Conservation (phyloP, 192 early-diverging fungal species). For the Backusella psychrophila region DNA sequence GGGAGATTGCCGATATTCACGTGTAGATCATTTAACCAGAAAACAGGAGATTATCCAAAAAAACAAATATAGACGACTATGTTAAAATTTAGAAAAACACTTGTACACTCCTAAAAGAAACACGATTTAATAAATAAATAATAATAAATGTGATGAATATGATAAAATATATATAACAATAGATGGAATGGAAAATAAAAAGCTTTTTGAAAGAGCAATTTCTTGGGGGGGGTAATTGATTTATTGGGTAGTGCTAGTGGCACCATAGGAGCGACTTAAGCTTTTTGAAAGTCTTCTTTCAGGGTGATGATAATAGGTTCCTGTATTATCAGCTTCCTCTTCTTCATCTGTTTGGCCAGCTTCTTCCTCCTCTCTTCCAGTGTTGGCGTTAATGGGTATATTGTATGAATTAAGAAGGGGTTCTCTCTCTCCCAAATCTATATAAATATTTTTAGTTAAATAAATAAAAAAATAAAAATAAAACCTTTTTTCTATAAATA, state of each 20-base stretch:
- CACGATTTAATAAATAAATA: slow-evolving; percentile 2
- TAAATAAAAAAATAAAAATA: neutral
- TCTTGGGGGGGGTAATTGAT: neutral
- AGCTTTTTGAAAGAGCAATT: neutral
- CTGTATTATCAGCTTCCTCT: slow-evolving; percentile 28
- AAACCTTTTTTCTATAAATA: neutral
- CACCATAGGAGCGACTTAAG: slow-evolving; percentile 11
- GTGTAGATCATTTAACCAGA: neutral
- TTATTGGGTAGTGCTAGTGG: slow-evolving; percentile 1
- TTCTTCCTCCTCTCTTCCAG: neutral
- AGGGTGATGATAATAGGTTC: slow-evolving; percentile 49
- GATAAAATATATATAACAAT: neutral
- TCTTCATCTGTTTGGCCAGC: slow-evolving; percentile 26
- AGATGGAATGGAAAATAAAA: neutral
- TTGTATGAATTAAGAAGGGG: slow-evolving; percentile 1
- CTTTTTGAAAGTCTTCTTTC: slow-evolving; percentile 26
- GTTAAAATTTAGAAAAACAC: neutral
- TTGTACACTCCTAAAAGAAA: neutral
- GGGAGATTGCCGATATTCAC: neutral
- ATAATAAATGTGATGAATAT: neutral
- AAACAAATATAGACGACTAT: neutral
- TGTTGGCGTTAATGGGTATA: neutral
- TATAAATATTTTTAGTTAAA: neutral
- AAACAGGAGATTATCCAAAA: neutral
- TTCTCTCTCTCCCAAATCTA: slow-evolving; percentile 5